These are phyloP conservation scores for Phtheirospermum japonicum DNA, from an alignment of 257 asterid genomes.

Conservation along the genomic window DNA sequence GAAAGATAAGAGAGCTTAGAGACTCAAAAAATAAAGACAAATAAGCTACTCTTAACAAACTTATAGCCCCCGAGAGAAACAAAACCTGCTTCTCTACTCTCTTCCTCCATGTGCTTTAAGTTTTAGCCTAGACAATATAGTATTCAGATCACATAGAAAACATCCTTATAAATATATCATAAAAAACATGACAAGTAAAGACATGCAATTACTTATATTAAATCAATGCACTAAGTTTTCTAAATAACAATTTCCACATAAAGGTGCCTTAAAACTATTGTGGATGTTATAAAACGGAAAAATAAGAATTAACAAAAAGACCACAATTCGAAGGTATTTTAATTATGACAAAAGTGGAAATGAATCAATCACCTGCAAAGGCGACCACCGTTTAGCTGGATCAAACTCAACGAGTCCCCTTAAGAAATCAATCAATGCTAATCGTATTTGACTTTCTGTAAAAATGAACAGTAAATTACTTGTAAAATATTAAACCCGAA, in stretches of 20 bases:
- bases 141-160: not conserved
- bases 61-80: not conserved
- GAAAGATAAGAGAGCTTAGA: not conserved
- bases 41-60: not conserved
- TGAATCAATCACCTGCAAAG: conserved; percentile 69
- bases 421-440: conserved; percentile 88
- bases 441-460: conserved; percentile 77
- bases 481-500: conserved; percentile 17
- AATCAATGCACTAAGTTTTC: not conserved
- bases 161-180: not conserved
- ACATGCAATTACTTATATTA: not conserved
- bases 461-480: conserved; percentile 27
- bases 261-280: conserved; percentile 10
- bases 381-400: conserved; percentile 99
- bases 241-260: conserved; percentile 2
- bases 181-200: conserved; percentile 5
- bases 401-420: conserved; percentile 96
- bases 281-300: conserved; percentile 5
- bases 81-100: conserved; percentile 14
- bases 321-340: conserved; percentile 21
- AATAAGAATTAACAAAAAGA: conserved; percentile 14
- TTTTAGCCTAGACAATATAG: conserved; percentile 4
- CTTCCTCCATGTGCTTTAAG: conserved; percentile 1
- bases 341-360: conserved; percentile 13
- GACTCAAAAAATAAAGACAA: not conserved